A percentile compares a stretch with the other conserved stretches of the same genome.
phyloP scores from a whole-genome alignment of 2,329 filamentous ascomycete species.

The Cephalotrichum gorgonifer region DNA sequence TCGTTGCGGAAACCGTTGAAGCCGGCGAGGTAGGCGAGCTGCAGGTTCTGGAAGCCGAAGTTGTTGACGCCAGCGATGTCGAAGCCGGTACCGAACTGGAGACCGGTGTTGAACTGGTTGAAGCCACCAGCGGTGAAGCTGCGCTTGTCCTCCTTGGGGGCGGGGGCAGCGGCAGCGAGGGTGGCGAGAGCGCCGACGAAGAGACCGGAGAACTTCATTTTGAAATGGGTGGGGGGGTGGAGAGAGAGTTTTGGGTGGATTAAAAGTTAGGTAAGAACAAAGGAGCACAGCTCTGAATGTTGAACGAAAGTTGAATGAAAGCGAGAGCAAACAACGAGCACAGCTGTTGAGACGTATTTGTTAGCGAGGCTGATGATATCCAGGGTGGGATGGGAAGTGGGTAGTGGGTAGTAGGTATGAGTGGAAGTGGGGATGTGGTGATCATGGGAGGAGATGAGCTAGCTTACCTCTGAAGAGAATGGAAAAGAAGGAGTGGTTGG shows the following conservation, averaged over 20 bases:
- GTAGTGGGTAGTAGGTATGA: too few relatives aligned
- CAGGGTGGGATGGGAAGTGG: too few relatives aligned
- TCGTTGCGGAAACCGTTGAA: slow-evolving; percentile 35
- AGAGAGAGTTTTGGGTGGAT: slow-evolving; percentile 15
- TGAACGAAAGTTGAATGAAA: slow-evolving; percentile 23
- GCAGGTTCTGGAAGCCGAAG: slow-evolving; percentile 27
- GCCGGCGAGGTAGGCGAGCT: slow-evolving; percentile 34
- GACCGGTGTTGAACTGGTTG: slow-evolving; percentile 24
- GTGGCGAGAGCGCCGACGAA: slow-evolving; percentile 33
- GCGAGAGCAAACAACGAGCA: slow-evolving; percentile 35
- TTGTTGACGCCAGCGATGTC: slow-evolving; percentile 28
- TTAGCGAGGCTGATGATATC: slow-evolving; percentile 4
- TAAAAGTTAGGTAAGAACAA: slow-evolving; percentile 11
- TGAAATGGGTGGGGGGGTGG: slow-evolving; percentile 19
- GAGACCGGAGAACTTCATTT: slow-evolving; percentile 38
- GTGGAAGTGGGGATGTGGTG: neutral
- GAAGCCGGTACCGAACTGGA: slow-evolving; percentile 26
- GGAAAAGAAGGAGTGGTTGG: slow-evolving; percentile 27
- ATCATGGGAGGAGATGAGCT: neutral
- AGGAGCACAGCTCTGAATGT: slow-evolving; percentile 35
- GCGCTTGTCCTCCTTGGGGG: slow-evolving; percentile 20
- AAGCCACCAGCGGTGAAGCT: slow-evolving; percentile 26
- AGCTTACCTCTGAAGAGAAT: slow-evolving; percentile 34
- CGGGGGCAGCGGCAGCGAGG: slow-evolving; percentile 31
- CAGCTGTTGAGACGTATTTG: slow-evolving; percentile 25